These are phyloP conservation scores for Plasmodium cynomolgi DNA, from an alignment of 169 alveolate genomes.

Conservation along the genomic window DNA sequence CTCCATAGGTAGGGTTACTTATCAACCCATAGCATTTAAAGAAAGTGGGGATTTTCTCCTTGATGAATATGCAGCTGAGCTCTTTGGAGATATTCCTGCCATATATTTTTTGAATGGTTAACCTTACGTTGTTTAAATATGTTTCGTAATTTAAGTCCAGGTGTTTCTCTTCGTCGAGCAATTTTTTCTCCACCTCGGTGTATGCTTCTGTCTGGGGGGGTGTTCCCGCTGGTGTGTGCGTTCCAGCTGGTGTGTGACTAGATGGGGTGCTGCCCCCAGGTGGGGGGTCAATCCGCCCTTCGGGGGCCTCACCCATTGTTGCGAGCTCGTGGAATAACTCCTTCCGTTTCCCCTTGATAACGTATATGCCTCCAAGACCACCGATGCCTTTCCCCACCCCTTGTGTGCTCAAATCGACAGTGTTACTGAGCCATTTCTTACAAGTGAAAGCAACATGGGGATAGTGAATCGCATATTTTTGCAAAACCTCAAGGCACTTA, in stretches of 20 bases:
- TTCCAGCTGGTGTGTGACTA: not conserved
- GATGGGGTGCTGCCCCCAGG: not conserved
- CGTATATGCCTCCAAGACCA: constrained; percentile 73
- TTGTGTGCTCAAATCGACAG: constrained; percentile 85
- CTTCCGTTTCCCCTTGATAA: constrained; percentile 18
- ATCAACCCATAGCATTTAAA: constrained; percentile 86
- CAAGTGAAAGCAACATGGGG: constrained; percentile 90
- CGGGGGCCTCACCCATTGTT: not conserved
- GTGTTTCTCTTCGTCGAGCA: constrained; percentile 68
- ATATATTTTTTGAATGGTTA: constrained; percentile 75
- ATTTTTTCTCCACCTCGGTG: constrained; percentile 37
- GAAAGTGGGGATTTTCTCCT: constrained; percentile 64
- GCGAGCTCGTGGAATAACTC: not conserved
- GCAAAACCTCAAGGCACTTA: constrained; percentile 92
- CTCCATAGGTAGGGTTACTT: constrained; percentile 85
- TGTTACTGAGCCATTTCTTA: constrained; percentile 82
- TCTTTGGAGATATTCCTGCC: constrained; percentile 77
- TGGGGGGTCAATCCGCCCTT: not conserved
- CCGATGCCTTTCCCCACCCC: constrained; percentile 54
- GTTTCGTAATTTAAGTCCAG: constrained; percentile 67
- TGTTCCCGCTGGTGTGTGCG: too few species aligned
- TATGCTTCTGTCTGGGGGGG: too few species aligned
- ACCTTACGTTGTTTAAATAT: constrained; percentile 54
- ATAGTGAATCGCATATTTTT: constrained; percentile 93
- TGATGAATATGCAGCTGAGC: constrained; percentile 57